phyloP scores from a whole-genome alignment of 208 protist genomes.

The Crithidia acanthocephali region DNA sequence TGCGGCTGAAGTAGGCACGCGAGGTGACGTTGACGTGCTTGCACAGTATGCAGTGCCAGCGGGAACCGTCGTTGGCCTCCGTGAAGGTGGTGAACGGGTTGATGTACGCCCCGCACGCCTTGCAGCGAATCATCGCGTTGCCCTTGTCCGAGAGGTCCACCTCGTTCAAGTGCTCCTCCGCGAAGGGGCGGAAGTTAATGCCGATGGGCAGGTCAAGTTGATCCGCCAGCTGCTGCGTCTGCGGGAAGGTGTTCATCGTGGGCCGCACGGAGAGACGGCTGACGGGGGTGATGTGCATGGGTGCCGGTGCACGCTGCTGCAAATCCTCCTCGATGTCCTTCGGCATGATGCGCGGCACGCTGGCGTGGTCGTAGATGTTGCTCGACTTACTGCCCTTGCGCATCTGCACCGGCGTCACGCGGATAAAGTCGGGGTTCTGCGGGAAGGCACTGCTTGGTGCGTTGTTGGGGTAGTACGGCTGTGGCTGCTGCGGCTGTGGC shows the following conservation, averaged over 20 bases:
- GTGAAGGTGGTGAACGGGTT: slow-evolving; percentile 97
- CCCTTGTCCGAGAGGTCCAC: slow-evolving; percentile 72
- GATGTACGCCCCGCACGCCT: slow-evolving; percentile 96
- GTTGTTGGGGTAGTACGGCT: slow-evolving; percentile 22
- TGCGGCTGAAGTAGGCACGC: slow-evolving; percentile 55
- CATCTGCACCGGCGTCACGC: slow-evolving; percentile 28
- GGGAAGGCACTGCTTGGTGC: slow-evolving; percentile 5
- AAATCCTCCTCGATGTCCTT: slow-evolving; percentile 71
- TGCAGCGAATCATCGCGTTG: slow-evolving; percentile 82
- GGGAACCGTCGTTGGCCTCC: slow-evolving; percentile 75
- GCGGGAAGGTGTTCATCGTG: slow-evolving; percentile 68
- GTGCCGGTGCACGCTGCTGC: slow-evolving; percentile 29
- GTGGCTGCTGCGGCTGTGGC: neutral
- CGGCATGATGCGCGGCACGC: slow-evolving; percentile 73
- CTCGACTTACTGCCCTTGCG: slow-evolving; percentile 27
- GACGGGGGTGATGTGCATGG: slow-evolving; percentile 53
- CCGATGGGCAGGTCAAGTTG: slow-evolving; percentile 72
- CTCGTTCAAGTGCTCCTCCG: slow-evolving; percentile 55
- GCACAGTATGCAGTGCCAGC: slow-evolving; percentile 97
- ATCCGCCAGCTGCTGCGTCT: slow-evolving; percentile 59
- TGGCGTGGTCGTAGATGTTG: slow-evolving; percentile 57
- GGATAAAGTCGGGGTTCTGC: slow-evolving; percentile 27
- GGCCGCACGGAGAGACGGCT: slow-evolving; percentile 60
- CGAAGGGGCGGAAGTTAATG: slow-evolving; percentile 80
- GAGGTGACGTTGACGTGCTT: slow-evolving; percentile 91